Percentiles rank a stretch among this genome's conserved stretches.
Evolutionary conservation across 495 filamentous ascomycete species (phyloP).

Genomic region (Penicillium macrosclerotiorum): DNA sequence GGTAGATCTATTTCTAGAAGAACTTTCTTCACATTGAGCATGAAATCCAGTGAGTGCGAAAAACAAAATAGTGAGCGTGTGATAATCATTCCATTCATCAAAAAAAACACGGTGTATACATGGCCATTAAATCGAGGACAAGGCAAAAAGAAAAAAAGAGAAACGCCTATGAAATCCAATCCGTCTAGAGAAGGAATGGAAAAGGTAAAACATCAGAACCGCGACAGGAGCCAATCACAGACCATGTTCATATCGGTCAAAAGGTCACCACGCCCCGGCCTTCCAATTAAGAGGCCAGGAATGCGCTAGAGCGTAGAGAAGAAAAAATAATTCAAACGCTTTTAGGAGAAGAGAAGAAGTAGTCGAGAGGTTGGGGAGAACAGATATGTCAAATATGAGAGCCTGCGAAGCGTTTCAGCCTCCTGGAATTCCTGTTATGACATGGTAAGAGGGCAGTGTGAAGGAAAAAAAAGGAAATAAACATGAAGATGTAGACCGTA

Average conservation of each 20-base stretch:
- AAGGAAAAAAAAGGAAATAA: conserved; percentile 1
- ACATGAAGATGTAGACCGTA: conserved; percentile 14
- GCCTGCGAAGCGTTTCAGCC: too few species aligned
- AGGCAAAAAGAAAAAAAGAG: neutral
- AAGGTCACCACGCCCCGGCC: neutral
- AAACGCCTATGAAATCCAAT: conserved; percentile 15
- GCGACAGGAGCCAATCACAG: conserved; percentile 12
- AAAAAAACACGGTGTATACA: conserved; percentile 23
- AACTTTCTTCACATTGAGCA: too few species aligned
- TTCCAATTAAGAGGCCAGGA: conserved; percentile 2
- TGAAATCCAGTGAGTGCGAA: too few species aligned
- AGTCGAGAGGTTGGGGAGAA: neutral
- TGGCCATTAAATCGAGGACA: conserved; percentile 10
- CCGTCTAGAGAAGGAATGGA: conserved; percentile 15
- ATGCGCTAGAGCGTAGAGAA: conserved; percentile 6
- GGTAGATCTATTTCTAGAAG: too few species aligned
- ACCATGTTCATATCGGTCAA: conserved; percentile 31
- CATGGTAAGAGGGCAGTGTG: too few species aligned
- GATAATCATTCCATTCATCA: conserved; percentile 26
- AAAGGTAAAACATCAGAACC: conserved; percentile 1
- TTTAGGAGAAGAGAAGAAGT: conserved; percentile 5
- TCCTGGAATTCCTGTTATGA: too few species aligned
- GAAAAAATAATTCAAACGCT: conserved; percentile 6
- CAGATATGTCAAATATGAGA: too few species aligned
- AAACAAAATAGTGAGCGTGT: neutral